A percentile compares a stretch with the other conserved stretches of the same genome.
Conservation (phyloP, 805 yeast species). For the Wickerhamomyces rabaulensis region DNA sequence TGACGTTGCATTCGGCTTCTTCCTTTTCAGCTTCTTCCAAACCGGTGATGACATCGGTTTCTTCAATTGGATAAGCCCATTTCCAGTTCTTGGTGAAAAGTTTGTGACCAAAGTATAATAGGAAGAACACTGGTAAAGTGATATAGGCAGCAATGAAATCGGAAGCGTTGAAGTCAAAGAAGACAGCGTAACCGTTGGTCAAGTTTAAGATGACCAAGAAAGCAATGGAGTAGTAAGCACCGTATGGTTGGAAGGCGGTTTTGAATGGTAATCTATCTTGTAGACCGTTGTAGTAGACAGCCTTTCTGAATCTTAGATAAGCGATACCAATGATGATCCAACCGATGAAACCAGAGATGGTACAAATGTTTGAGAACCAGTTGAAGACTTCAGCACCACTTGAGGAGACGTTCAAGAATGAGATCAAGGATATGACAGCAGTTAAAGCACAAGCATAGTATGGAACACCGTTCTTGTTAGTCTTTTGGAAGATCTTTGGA, state of each 20-base stretch:
- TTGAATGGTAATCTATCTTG: conserved; percentile 53
- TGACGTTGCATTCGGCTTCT: conserved; percentile 14
- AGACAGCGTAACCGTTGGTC: conserved; percentile 72
- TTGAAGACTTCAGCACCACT: conserved; percentile 50
- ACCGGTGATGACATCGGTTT: conserved; percentile 58
- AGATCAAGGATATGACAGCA: conserved; percentile 47
- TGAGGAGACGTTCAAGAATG: conserved; percentile 59
- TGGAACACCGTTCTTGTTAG: conserved; percentile 72
- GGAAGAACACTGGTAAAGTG: conserved; percentile 52
- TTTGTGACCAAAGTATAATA: conserved; percentile 56
- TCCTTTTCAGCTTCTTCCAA: conserved; percentile 51
- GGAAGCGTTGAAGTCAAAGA: conserved; percentile 39
- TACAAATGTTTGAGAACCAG: conserved; percentile 72
- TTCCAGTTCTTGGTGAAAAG: conserved; percentile 38
- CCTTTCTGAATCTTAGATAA: conserved; percentile 66
- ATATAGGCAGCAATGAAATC: conserved; percentile 72
- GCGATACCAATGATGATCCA: conserved; percentile 69
- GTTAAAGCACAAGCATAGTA: conserved; percentile 40
- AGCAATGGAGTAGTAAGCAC: conserved; percentile 48
- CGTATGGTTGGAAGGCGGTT: conserved; percentile 51
- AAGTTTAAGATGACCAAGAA: conserved; percentile 48
- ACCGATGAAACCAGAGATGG: conserved; percentile 71
- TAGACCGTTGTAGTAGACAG: conserved; percentile 46
- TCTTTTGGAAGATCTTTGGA: conserved; percentile 59
- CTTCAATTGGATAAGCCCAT: conserved; percentile 46